Evolutionary conservation across 371 early-diverging fungal genomes (phyloP).

Genomic region (Mortierella sp.): DNA sequence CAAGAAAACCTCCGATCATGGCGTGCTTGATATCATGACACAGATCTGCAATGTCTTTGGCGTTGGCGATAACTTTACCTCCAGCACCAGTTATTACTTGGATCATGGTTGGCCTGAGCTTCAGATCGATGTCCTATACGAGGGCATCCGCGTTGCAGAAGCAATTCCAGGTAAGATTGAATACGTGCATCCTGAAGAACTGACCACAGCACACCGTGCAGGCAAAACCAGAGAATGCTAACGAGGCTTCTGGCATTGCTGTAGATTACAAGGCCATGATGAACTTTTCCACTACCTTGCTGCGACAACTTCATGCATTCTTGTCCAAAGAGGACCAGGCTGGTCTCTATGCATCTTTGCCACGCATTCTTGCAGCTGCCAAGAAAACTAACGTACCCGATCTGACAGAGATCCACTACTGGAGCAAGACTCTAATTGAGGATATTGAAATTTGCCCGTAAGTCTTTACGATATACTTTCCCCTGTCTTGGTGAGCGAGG

Average conservation of each 20-base stretch:
- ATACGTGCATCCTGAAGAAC: no score
- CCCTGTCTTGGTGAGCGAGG: not conserved
- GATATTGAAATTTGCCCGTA: constrained; percentile 57
- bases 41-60: constrained; percentile 77
- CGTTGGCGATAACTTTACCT: constrained; percentile 62
- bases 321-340: constrained; percentile 76
- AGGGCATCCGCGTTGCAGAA: constrained; percentile 80
- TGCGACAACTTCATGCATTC: constrained; percentile 71
- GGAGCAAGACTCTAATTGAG: constrained; percentile 50
- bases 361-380: constrained; percentile 64
- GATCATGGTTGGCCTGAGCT: constrained; percentile 82
- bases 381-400: constrained; percentile 48
- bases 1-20: constrained; percentile 57
- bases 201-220: no score
- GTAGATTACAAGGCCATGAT: constrained; percentile 73
- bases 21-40: constrained; percentile 74
- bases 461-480: constrained; percentile 21
- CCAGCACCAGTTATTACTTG: constrained; percentile 62
- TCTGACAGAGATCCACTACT: constrained; percentile 54
- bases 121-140: constrained; percentile 80
- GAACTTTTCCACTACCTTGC: constrained; percentile 70
- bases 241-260: no score
- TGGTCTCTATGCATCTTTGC: constrained; percentile 69
- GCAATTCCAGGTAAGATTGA: constrained; percentile 76
- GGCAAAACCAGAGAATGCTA: no score